phyloP scores from a whole-genome alignment of 495 filamentous ascomycete species.

The Penicillium malachiteum region DNA sequence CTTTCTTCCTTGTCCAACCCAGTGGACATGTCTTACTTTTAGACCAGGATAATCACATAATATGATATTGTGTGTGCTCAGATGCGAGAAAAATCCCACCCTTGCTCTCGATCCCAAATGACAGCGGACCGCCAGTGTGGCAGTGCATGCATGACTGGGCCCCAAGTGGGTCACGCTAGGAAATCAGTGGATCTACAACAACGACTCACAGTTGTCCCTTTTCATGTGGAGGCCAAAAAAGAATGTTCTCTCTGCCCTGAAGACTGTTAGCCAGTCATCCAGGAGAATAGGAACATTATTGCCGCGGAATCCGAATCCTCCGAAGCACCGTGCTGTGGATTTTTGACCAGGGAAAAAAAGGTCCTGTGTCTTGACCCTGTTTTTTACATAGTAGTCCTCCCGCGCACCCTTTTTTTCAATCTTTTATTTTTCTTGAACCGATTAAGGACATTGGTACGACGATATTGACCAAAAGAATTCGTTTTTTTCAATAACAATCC shows the following conservation, averaged over 20 bases:
- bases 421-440: too few relatives aligned
- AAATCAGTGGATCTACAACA: constrained; percentile 27
- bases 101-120: constrained; percentile 27
- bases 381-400: too few relatives aligned
- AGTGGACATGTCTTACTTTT: constrained; percentile 11
- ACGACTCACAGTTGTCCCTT: constrained; percentile 27
- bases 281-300: background rate
- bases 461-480: background rate
- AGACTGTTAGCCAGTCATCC: background rate
- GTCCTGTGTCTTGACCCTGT: background rate
- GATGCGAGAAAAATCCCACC: background rate
- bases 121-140: constrained; percentile 42
- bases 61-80: background rate
- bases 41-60: background rate
- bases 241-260: constrained; percentile 24
- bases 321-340: background rate
- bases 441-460: too few relatives aligned
- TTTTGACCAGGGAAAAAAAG: background rate
- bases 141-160: constrained; percentile 45
- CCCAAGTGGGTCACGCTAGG: constrained; percentile 28
- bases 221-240: constrained; percentile 24
- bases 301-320: background rate
- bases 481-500: background rate
- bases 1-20: background rate
- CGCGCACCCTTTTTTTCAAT: too few relatives aligned